Percentiles rank a stretch among this genome's conserved stretches.
Evolutionary conservation across 768 basidiomycete species (phyloP).

Genomic region (Lentinula raphanica): DNA sequence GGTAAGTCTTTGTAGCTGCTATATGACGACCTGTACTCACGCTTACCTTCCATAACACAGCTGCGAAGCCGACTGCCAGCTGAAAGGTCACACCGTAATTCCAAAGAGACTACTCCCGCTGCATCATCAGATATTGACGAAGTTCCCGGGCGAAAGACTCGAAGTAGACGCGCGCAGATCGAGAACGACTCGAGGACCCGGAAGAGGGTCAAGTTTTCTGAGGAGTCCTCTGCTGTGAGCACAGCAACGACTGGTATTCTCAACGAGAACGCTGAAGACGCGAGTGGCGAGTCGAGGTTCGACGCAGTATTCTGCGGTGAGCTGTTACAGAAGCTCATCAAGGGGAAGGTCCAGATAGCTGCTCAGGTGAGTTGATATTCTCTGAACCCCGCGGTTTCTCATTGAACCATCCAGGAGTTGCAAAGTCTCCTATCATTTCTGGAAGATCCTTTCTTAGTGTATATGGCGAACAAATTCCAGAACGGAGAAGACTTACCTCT

Average conservation of each 20-base stretch:
- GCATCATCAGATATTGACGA: background rate
- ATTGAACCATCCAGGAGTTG: background rate
- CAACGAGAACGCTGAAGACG: background rate
- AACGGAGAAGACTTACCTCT: background rate
- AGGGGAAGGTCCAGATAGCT: background rate
- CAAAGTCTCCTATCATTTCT: background rate
- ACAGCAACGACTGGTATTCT: background rate
- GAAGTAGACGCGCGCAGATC: background rate
- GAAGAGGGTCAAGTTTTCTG: background rate
- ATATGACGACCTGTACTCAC: too few species aligned
- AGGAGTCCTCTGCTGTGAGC: background rate
- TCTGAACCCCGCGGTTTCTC: too few species aligned
- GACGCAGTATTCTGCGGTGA: background rate
- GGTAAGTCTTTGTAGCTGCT: too few species aligned
- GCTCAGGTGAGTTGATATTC: background rate
- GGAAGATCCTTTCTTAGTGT: background rate
- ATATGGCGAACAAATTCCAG: background rate
- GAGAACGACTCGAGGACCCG: background rate
- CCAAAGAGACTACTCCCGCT: background rate
- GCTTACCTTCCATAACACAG: background rate
- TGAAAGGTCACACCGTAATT: background rate
- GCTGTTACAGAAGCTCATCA: background rate
- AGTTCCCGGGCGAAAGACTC: background rate
- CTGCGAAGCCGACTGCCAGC: background rate
- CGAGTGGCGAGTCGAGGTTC: background rate